These are phyloP conservation scores for Bacidia rubella DNA, from an alignment of 495 filamentous ascomycete species.

Conservation along the genomic window DNA sequence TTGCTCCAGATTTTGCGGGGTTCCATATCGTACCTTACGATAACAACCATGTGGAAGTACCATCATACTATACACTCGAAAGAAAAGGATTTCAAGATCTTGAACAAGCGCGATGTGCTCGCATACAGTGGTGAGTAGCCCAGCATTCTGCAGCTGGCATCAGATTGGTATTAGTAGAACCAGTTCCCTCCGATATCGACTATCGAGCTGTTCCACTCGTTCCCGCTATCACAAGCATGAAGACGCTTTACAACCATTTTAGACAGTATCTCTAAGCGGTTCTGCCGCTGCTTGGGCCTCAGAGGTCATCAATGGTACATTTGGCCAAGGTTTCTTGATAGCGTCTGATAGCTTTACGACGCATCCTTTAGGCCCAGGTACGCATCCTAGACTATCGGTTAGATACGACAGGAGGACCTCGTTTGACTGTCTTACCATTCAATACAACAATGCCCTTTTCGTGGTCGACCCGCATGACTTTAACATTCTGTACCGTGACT, in stretches of 20 bases:
- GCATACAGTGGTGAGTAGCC: too few relatives aligned
- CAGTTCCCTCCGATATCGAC: too few relatives aligned
- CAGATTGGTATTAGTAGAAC: too few relatives aligned
- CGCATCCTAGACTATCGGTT: constrained; percentile 39
- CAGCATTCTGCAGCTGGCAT: too few relatives aligned
- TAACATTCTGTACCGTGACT: constrained; percentile 79
- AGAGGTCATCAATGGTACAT: constrained; percentile 17
- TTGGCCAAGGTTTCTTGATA: constrained; percentile 77
- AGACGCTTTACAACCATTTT: too few relatives aligned
- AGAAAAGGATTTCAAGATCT: too few relatives aligned
- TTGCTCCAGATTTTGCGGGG: too few relatives aligned
- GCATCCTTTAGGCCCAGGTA: constrained; percentile 74
- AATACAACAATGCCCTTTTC: constrained; percentile 79
- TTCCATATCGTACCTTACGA: too few relatives aligned
- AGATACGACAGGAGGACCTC: neutral
- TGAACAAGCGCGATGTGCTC: too few relatives aligned
- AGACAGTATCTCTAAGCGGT: constrained; percentile 5
- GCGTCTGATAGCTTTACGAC: constrained; percentile 80
- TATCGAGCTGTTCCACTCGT: neutral
- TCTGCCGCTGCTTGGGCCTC: constrained; percentile 2
- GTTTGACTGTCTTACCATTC: constrained; percentile 42
- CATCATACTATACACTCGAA: too few relatives aligned
- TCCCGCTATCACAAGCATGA: neutral
- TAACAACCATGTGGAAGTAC: too few relatives aligned
- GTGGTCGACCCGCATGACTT: constrained; percentile 73